A percentile compares a stretch with the other conserved stretches of the same genome.
Evolutionary conservation across 2,329 filamentous ascomycete genomes (phyloP).

Genomic region (Colletotrichum limetticola): DNA sequence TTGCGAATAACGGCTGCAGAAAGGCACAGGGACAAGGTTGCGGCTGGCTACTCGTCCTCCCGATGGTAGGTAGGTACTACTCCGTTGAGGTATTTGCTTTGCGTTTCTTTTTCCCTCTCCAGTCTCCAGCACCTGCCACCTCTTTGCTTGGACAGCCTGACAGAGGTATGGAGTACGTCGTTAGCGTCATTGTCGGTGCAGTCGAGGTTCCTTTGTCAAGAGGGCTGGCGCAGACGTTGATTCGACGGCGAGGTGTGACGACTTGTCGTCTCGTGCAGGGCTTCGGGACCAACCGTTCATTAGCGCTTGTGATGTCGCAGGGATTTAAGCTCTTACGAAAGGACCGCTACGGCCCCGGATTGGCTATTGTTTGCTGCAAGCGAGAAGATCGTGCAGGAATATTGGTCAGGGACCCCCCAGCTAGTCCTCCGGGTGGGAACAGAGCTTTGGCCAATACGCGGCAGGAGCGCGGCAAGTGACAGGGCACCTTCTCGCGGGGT

Average conservation of each 20-base stretch:
- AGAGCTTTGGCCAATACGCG: constrained; percentile 34
- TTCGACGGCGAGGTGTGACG: constrained; percentile 56
- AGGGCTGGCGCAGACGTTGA: constrained; percentile 38
- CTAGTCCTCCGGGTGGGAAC: constrained; percentile 8
- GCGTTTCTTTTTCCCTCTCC: constrained; percentile 1
- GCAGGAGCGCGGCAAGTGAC: constrained; percentile 26
- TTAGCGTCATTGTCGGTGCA: constrained; percentile 26
- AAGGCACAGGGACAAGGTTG: constrained; percentile 10
- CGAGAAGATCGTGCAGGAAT: constrained; percentile 43
- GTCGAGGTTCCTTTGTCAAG: constrained; percentile 22
- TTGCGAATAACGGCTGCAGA: constrained; percentile 13
- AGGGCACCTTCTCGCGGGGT: constrained; percentile 32
- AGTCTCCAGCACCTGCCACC: constrained; percentile 1
- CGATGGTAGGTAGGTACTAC: background rate
- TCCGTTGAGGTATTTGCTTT: background rate
- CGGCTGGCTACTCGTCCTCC: constrained; percentile 5
- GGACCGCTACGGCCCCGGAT: constrained; percentile 51
- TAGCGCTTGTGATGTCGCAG: constrained; percentile 47
- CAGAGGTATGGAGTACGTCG: constrained; percentile 23
- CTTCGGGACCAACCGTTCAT: constrained; percentile 58
- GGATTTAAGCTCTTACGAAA: constrained; percentile 39
- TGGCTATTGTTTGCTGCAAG: constrained; percentile 44
- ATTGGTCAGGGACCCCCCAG: constrained; percentile 39
- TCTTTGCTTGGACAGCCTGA: constrained; percentile 14
- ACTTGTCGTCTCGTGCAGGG: constrained; percentile 56